These are phyloP conservation scores for Penicillium psychrofluorescens DNA, from an alignment of 495 filamentous ascomycete genomes.

Conservation along the genomic window DNA sequence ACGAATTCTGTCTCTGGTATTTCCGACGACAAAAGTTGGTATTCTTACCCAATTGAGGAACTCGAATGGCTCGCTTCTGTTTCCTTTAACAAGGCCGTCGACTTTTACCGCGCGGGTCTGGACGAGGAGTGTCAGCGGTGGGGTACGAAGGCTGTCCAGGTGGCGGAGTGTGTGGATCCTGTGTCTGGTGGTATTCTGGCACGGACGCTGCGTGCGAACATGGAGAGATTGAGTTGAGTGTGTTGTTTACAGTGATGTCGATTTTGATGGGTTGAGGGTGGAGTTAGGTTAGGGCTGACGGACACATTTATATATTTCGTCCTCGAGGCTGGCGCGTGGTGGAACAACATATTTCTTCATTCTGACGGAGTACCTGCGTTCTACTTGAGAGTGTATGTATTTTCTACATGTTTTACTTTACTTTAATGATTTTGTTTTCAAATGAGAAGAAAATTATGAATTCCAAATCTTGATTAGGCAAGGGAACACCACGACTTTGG, in stretches of 20 bases:
- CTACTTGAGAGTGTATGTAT: background rate
- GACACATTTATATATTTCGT: too few species aligned
- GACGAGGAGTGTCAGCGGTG: conserved; percentile 53
- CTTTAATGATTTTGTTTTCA: background rate
- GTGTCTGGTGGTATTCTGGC: conserved; percentile 32
- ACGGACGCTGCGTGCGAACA: conserved; percentile 45
- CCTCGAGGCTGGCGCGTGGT: too few species aligned
- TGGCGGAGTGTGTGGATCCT: conserved; percentile 51
- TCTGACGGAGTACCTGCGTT: background rate
- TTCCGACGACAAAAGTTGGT: too few species aligned
- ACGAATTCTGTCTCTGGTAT: too few species aligned
- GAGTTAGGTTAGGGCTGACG: too few species aligned
- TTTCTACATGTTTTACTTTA: too few species aligned
- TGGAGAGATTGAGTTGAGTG: conserved; percentile 33
- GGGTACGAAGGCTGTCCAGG: conserved; percentile 56
- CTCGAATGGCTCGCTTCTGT: conserved; percentile 70
- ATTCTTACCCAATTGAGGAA: conserved; percentile 58
- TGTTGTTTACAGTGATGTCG: too few species aligned
- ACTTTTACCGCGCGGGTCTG: conserved; percentile 54
- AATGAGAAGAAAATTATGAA: background rate
- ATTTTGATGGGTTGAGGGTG: too few species aligned
- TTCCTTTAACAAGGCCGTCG: conserved; percentile 70
- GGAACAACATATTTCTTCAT: too few species aligned
- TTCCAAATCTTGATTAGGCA: background rate
- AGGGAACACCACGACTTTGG: conserved; percentile 1